Conservation (phyloP, 176 grass and related monocot genomes). For the Sorghum bicolor region Sorghum_bicolor_NCBIv3 NC_012871.2:56015501-56016000, state of each 20-base stretch:
- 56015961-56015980: conserved; percentile 12
- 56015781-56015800: conserved; percentile 55
- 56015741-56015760: conserved; percentile 92
- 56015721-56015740: conserved; percentile 81
- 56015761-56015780: conserved; percentile 93
- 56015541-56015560: background rate
- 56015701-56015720: conserved; percentile 95
- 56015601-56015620: background rate
- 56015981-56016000: background rate
- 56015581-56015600: background rate
- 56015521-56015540: background rate
- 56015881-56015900: conserved; percentile 3
- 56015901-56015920: background rate
- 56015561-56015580: background rate
- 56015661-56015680: conserved; percentile 93
- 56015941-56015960: conserved; percentile 58
- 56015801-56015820: conserved; percentile 1
- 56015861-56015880: background rate
- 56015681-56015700: conserved; percentile 94
- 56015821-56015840: background rate
- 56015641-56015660: conserved; percentile 96
- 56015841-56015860: background rate
- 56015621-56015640: conserved; percentile 93
- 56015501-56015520: background rate
- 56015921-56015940: conserved; percentile 91